Conservation (phyloP, 306 rosid genomes). For the Vigna trinervia region DNA sequence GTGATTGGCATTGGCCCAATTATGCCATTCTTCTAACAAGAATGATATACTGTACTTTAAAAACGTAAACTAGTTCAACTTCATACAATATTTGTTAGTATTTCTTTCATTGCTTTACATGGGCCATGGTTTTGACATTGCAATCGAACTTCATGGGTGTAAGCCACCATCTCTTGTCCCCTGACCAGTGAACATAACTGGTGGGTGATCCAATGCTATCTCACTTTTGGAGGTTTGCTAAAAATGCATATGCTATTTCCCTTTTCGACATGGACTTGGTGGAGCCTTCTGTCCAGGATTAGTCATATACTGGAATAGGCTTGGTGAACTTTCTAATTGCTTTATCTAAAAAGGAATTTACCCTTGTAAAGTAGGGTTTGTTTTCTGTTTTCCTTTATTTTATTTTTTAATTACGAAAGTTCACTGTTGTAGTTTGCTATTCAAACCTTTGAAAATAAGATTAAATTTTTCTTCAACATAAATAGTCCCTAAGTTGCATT, state of each 20-base stretch:
- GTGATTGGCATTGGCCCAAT: slow-evolving; percentile 22
- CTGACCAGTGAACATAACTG: slow-evolving; percentile 36
- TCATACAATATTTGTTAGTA: neutral
- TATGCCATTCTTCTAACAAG: slow-evolving; percentile 11
- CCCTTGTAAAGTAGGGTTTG: slow-evolving; percentile 35
- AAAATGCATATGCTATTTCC: slow-evolving; percentile 43
- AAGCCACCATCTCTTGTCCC: slow-evolving; percentile 56
- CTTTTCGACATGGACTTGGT: slow-evolving; percentile 50
- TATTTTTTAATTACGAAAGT: neutral
- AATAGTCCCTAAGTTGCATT: neutral
- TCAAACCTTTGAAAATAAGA: neutral
- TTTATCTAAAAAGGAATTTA: slow-evolving; percentile 39
- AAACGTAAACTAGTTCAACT: slow-evolving; percentile 24
- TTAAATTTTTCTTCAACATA: neutral
- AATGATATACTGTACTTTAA: neutral
- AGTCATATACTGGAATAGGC: slow-evolving; percentile 19
- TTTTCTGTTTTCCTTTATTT: neutral
- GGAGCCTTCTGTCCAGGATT: slow-evolving; percentile 43
- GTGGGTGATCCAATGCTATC: slow-evolving; percentile 45
- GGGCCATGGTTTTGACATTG: slow-evolving; percentile 49
- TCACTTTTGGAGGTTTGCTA: slow-evolving; percentile 50
- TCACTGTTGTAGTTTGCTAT: neutral
- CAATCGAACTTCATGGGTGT: slow-evolving; percentile 45
- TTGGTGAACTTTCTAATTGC: slow-evolving; percentile 43
- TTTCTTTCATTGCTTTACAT: slow-evolving; percentile 29